Conservation (phyloP, 257 asterid species). For the Dorcoceras hygrometricum region DNA sequence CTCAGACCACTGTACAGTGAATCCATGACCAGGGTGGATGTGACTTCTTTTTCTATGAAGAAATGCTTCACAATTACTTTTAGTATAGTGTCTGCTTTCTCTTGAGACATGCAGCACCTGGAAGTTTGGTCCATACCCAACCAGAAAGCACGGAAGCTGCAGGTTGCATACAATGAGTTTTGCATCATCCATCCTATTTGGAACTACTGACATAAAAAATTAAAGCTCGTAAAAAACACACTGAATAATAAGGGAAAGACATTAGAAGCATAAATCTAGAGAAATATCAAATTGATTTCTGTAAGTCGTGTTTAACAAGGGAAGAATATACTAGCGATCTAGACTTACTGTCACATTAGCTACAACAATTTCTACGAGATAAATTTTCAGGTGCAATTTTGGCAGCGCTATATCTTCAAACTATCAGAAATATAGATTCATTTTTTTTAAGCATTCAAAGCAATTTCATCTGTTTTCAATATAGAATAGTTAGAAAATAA, state of each 20-base stretch:
- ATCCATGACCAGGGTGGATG: slow-evolving; percentile 97
- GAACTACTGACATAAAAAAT: not conserved
- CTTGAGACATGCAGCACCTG: slow-evolving; percentile 62
- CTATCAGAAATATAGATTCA: no score
- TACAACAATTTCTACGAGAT: not conserved
- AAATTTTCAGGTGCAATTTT: not conserved
- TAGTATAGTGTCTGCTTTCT: slow-evolving; percentile 72
- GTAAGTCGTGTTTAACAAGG: not conserved
- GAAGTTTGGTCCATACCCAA: slow-evolving; percentile 65
- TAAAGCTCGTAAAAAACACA: slow-evolving; percentile 9
- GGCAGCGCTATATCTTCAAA: not conserved
- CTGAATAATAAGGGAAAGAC: not conserved
- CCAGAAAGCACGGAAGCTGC: slow-evolving; percentile 91
- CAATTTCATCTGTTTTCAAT: not conserved
- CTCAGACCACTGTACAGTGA: slow-evolving; percentile 85
- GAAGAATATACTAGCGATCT: not conserved
- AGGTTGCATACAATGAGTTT: slow-evolving; percentile 26
- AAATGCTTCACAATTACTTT: slow-evolving; percentile 80
- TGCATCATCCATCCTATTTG: not conserved
- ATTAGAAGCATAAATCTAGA: slow-evolving; percentile 1
- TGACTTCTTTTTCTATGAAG: slow-evolving; percentile 92
- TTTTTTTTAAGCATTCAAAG: not conserved
- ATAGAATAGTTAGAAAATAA: not conserved
- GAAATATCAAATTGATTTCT: not conserved
- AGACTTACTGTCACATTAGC: not conserved